Conservation (phyloP, 2,329 filamentous ascomycete genomes). For the Ilyonectria sp. region DNA sequence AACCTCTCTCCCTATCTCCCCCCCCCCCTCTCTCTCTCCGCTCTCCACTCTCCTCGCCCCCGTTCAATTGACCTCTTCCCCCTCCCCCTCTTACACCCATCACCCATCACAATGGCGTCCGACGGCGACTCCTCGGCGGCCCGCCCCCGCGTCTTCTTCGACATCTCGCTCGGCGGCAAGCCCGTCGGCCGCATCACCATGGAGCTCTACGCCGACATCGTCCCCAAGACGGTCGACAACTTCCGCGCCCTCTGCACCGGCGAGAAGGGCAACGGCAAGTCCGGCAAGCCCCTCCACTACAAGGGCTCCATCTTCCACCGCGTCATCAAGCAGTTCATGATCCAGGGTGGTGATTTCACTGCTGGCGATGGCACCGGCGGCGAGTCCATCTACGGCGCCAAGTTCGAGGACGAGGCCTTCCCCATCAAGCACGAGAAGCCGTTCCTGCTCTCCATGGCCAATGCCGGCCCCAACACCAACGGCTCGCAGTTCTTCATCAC, state of each 20-base stretch:
- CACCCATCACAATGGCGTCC: constrained; percentile 55
- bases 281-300: constrained; percentile 90
- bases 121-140: constrained; percentile 63
- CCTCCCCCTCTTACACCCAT: not conserved
- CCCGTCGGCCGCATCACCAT: constrained; percentile 85
- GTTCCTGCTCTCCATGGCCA: constrained; percentile 97
- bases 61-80: not conserved
- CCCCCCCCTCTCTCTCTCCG: no score
- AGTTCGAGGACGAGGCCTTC: constrained; percentile 98
- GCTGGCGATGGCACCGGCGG: constrained; percentile 94
- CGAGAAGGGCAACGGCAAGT: constrained; percentile 88
- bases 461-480: constrained; percentile 95
- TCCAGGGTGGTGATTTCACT: constrained; percentile 94
- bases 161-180: constrained; percentile 85
- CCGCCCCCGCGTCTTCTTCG: constrained; percentile 91
- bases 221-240: constrained; percentile 97
- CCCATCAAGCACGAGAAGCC: constrained; percentile 91
- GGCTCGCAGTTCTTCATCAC: constrained; percentile 99
- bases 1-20: not conserved
- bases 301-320: constrained; percentile 95
- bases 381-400: constrained; percentile 97
- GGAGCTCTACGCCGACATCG: constrained; percentile 83
- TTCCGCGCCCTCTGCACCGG: constrained; percentile 95
- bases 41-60: not conserved
- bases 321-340: constrained; percentile 99